Evolutionary conservation across 257 asterid species (phyloP), one percentile per base, ranked within the genome.

Genomic region (Henckelia pumila): DNA sequence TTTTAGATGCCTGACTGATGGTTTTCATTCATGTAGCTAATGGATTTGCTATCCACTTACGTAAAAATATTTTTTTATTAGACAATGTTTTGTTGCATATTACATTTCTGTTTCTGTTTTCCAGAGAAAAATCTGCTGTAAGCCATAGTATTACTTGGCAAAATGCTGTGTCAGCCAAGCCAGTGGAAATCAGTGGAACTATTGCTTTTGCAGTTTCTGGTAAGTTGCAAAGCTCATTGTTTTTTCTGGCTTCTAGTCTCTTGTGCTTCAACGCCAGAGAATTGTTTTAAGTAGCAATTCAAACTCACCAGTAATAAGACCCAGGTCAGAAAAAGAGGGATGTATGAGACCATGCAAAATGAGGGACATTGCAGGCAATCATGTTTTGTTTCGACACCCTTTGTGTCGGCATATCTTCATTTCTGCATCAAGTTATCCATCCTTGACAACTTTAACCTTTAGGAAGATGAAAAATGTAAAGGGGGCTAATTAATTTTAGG

Each of bases 121-220:
- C 16, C 81, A 93, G 98, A n/a, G 98, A 92, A 75, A 81, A 82
- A 73, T 93, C 97, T 20, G 96, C 94, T 57, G 92, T 90, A 70
- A 90, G 99, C 72, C 99, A 93, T 78, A 23, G 92, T 76, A 80
- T 85, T 67, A 88, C 97, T 0, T 84, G 91, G 95, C 68, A 64
- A 65, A 70, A 77, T 71, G 79, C 92, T 72, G 35, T 93, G 66
- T 72, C 89, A 26, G 97, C 67, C 21, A 88, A 85, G 75, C 82
- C 76, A 8, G 96, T 88, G 66, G 85, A 82, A 63, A 90, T 93
- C 71, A 71, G 62, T 20, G 97, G 99, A 47, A 83, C 97, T 20
- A 78, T 71, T 24, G 95, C 97, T 2, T 93, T 77, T 74, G 92
- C 97, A 44, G 89, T 88, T 75, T 78, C 96, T 49, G 98, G 98